Base-by-base conservation (phyloP, 345 rosid genomes). In the Linum lewisii region DNA sequence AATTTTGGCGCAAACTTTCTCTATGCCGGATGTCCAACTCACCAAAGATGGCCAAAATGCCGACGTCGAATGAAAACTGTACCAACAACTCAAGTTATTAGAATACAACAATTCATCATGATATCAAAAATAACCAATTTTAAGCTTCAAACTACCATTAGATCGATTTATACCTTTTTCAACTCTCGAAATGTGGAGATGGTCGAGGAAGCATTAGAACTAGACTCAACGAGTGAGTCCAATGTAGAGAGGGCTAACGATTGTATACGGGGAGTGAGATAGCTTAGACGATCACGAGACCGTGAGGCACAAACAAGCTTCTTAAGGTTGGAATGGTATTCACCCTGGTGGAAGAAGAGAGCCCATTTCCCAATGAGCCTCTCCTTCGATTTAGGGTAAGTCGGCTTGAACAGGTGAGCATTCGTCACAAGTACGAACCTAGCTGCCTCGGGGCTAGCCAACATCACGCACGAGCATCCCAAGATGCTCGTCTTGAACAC, bases 301-400 rank as follows among this genome's bases (percentile, higher is more conserved):
- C 84, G 63, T 18, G 96, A 81, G 42, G 66, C 66, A 37, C 79
- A 91, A 21, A 87, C 94, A 63, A 91, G 74, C 75, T 81, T 87
- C 75, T 95, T 84, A 14, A 91, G 54, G 50, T 66, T 73, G 23
- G 56, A 37, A 66, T 91, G 98, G 73, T 84, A 87, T 29, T 76
- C 73, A 21, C 90, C 98, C 65, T 80, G 86, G 73, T 91, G 94
- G 62, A 87, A 91, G 66, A 91, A 91, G 7, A 91, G 58, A 6
- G 96, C 98, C 19, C 69, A 71, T 11, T 91, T 84, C 53, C 98
- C 98, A 18, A 91, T 85, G 22, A 91, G 58, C 72, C 70, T 75
- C 81, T 85, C 94, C 70, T 91, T 91, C 82, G 94, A 81, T 57
- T 73, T 81, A 0, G 98, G 98, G 70, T 91, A 91, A 6, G 88